phyloP scores from a whole-genome alignment of 2,329 filamentous ascomycete species.

The Kalmusia sp. region DNA sequence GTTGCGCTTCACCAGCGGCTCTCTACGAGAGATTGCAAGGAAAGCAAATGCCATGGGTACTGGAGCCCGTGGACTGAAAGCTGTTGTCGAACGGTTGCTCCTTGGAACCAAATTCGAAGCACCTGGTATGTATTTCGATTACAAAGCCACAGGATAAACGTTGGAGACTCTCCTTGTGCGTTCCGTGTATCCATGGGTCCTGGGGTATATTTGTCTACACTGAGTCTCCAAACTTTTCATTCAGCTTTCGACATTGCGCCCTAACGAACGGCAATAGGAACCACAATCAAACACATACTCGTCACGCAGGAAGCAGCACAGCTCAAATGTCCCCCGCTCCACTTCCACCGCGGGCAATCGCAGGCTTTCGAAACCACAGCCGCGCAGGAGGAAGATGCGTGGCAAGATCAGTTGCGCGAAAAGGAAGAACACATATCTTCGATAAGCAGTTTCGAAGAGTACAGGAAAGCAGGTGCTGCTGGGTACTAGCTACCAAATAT shows the following conservation, averaged over 20 bases:
- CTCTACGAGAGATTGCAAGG: conserved; percentile 81
- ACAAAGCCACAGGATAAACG: background rate
- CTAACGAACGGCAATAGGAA: conserved; percentile 31
- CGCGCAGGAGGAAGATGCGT: conserved; percentile 54
- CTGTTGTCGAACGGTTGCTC: conserved; percentile 57
- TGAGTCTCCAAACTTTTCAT: too few relatives aligned
- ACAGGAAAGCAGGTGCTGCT: conserved; percentile 49
- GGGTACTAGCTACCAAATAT: conserved; percentile 24
- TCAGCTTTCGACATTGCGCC: too few relatives aligned
- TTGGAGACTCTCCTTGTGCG: too few relatives aligned
- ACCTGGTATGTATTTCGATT: conserved; percentile 40
- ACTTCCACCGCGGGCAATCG: conserved; percentile 52
- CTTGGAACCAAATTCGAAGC: conserved; percentile 56
- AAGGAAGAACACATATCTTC: conserved; percentile 33
- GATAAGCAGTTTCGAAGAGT: conserved; percentile 54
- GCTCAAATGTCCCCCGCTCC: conserved; percentile 50
- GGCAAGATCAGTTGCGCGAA: conserved; percentile 49
- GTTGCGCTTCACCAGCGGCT: conserved; percentile 81
- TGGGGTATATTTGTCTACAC: too few relatives aligned
- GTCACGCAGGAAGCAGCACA: conserved; percentile 55
- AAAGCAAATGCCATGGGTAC: conserved; percentile 74
- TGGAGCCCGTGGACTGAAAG: conserved; percentile 62
- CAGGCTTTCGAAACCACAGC: conserved; percentile 49
- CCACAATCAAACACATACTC: conserved; percentile 53
- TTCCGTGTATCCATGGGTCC: too few relatives aligned